A percentile compares a stretch with the other conserved stretches of the same genome.
Conservation (phyloP, 306 rosid species). For the Psophocarpus tetragonolobus region DNA sequence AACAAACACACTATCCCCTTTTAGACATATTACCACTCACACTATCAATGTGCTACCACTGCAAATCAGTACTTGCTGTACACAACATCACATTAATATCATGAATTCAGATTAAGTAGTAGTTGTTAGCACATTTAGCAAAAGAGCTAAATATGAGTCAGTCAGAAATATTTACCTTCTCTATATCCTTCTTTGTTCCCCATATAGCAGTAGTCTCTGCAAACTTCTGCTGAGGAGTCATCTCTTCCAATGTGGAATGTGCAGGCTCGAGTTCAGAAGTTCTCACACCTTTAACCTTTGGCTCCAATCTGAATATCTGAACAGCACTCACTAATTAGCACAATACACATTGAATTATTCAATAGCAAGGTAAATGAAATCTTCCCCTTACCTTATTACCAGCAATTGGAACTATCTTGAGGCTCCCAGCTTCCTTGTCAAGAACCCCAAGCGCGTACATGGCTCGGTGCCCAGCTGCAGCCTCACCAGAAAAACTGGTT, state of each 20-base stretch:
- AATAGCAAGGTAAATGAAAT: background rate
- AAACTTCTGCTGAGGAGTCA: slow-evolving; percentile 34
- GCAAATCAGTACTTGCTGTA: background rate
- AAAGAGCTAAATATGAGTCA: background rate
- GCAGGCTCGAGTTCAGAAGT: slow-evolving; percentile 45
- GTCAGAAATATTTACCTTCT: slow-evolving; percentile 54
- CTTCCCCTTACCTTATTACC: slow-evolving; percentile 58
- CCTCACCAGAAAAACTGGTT: slow-evolving; percentile 71
- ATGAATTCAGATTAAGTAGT: background rate
- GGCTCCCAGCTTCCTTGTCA: slow-evolving; percentile 63
- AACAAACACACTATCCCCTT: background rate
- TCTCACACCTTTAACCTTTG: slow-evolving; percentile 56
- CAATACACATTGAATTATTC: background rate
- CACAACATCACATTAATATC: background rate
- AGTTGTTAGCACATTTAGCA: background rate
- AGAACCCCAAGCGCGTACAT: slow-evolving; percentile 73
- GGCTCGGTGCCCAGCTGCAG: slow-evolving; percentile 59
- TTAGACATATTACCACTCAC: background rate
- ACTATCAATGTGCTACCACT: background rate
- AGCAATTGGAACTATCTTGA: slow-evolving; percentile 69
- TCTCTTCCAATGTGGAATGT: slow-evolving; percentile 41
- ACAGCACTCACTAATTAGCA: slow-evolving; percentile 5
- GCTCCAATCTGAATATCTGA: slow-evolving; percentile 87
- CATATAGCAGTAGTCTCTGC: slow-evolving; percentile 42
- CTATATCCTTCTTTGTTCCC: slow-evolving; percentile 64